These are phyloP conservation scores for Vairimorpha necatrix DNA, from an alignment of 371 early-diverging fungal genomes.

Conservation along the genomic window DNA sequence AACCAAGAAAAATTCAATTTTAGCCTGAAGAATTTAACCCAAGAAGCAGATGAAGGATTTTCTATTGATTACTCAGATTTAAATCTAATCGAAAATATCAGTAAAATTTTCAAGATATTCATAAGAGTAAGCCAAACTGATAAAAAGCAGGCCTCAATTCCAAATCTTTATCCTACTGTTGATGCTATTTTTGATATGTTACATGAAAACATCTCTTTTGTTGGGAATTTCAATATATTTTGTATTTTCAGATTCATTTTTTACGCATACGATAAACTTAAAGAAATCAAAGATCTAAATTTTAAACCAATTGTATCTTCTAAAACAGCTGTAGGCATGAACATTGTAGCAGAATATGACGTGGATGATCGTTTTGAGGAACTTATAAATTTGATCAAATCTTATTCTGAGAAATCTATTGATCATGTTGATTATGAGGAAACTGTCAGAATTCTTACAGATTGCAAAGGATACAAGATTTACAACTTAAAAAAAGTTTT, in stretches of 20 bases:
- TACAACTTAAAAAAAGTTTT: constrained; percentile 60
- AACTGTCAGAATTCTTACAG: constrained; percentile 69
- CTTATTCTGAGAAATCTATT: constrained; percentile 72
- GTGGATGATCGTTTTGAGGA: constrained; percentile 33
- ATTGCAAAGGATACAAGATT: constrained; percentile 57
- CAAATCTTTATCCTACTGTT: background rate
- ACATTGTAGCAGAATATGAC: constrained; percentile 25
- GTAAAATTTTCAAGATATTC: constrained; percentile 17
- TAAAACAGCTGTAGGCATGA: constrained; percentile 71
- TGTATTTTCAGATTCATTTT: constrained; percentile 77
- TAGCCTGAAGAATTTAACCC: constrained; percentile 74
- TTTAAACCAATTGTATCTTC: constrained; percentile 49
- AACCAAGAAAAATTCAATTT: constrained; percentile 75
- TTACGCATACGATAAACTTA: constrained; percentile 73
- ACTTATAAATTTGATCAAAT: constrained; percentile 71
- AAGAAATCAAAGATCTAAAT: constrained; percentile 71
- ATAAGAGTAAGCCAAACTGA: constrained; percentile 21
- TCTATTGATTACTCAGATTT: constrained; percentile 61
- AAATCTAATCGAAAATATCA: constrained; percentile 54
- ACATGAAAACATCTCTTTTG: constrained; percentile 54
- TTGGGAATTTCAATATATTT: constrained; percentile 74
- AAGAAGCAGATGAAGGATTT: constrained; percentile 71
- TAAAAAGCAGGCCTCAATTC: constrained; percentile 31
- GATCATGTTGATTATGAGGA: constrained; percentile 83
- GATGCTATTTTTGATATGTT: constrained; percentile 31